Conservation (phyloP, 768 basidiomycete genomes). For the Boletus vinaceobasis region DNA sequence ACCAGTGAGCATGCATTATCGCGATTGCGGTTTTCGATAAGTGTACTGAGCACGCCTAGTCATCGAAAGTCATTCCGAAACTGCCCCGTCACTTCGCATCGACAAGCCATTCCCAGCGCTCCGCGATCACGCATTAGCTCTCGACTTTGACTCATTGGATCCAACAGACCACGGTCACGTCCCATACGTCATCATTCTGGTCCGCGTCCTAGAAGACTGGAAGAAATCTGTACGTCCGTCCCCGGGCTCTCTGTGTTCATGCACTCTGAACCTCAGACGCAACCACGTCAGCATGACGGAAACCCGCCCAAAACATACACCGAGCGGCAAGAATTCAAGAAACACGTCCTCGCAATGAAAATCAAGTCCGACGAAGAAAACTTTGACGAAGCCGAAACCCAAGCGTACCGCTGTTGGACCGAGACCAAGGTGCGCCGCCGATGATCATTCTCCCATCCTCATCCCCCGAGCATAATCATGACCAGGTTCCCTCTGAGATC, state of each 20-base stretch:
- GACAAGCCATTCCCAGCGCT: slow-evolving; percentile 87
- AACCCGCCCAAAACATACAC: slow-evolving; percentile 46
- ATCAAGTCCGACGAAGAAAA: slow-evolving; percentile 90
- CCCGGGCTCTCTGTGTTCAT: not conserved
- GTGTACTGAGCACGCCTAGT: slow-evolving; percentile 43
- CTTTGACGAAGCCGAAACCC: slow-evolving; percentile 89
- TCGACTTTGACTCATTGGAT: slow-evolving; percentile 80
- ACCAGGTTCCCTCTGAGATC: slow-evolving; percentile 67
- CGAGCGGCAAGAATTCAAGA: slow-evolving; percentile 80
- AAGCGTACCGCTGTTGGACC: slow-evolving; percentile 81
- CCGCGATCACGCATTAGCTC: slow-evolving; percentile 61
- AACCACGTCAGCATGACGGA: slow-evolving; percentile 57
- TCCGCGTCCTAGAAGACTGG: slow-evolving; percentile 82
- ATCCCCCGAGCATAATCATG: not conserved
- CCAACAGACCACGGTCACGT: slow-evolving; percentile 87
- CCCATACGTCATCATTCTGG: slow-evolving; percentile 86
- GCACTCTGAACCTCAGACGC: not conserved
- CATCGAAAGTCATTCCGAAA: slow-evolving; percentile 85
- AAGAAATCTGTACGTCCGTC: slow-evolving; percentile 56
- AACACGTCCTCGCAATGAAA: slow-evolving; percentile 56
- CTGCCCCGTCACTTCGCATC: slow-evolving; percentile 71
- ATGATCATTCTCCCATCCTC: not conserved
- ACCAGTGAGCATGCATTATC: slow-evolving; percentile 49
- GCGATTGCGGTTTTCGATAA: not conserved
- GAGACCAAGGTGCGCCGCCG: slow-evolving; percentile 39